Base-by-base conservation (phyloP, 129 eudicot species). In the Helianthus tuberosus region DNA sequence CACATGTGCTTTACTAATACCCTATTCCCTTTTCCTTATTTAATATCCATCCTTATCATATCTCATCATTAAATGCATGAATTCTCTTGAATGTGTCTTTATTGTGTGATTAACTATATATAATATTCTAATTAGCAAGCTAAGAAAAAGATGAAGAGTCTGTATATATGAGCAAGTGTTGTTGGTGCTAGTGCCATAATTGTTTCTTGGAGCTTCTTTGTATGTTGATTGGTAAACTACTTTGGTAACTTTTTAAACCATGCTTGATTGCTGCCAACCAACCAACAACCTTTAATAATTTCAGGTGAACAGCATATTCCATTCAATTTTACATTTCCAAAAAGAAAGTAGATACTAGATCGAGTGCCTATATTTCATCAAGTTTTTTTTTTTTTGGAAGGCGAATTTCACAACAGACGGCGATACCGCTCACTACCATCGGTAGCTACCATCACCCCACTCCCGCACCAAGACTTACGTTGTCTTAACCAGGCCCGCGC, bases 51-150 rank as follows among this genome's bases (percentile, higher is more conserved):
- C 52, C 11, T 9, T 75, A 65, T 79, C 38, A 36, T 41, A 75
- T 63, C 68, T 76, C 81, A 79, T 79, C 75, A 75, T 79, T 71
- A 51, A 77, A 71, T 84, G 76, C 79, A 79, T 46, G 71, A 75
- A 68, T 38, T 55, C 61, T 66, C 49, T 15, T 4, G 14, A 54
- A 62, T 69, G 15, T 66, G 43, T 50, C 36, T 63, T 66, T 59
- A 54, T 16, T 63, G 46, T 81, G 43, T 46, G 75, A 64, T 35
- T 72, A 77, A 55, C 66, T 63, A n/a, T 50, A 49, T 25, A 53
- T 69, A 60, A 77, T 35, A 69, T 13, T 46, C 44, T 67, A 1
- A 15, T 76, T 68, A 55, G 14, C 43, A 44, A 27, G 39, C 20
- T 54, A 66, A 66, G 36, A 50, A n/a, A 57, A 57, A 69, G 23